Base-by-base conservation (phyloP, 78 protist species). In the Dictyostelium purpureum region DNA sequence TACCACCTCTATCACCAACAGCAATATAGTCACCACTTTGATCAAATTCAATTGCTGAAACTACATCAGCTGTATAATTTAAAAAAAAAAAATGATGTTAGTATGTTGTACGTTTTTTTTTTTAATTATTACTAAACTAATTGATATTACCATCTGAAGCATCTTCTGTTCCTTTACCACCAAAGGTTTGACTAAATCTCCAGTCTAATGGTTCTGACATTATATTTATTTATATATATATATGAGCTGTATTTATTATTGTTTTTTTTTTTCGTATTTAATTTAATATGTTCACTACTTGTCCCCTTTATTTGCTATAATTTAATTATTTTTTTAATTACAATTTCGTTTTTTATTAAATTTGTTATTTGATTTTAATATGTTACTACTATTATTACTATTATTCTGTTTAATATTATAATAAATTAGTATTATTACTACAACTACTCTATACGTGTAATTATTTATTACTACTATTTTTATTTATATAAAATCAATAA, bases 1-100 rank as follows among this genome's bases (percentile, higher is more conserved):
- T 96, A 1, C 99, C 99, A 16, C 99, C 99, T 24, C 83, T 65
- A 76, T 99, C 99, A 21, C 99, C 99, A 4, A 96, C 98, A 9
- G 99, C 99, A n/a, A 99, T 71, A 83, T 67, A 97, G 37, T 97
- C 95, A 52, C 99, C 99, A 6, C 87, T 76, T 18, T 89, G 71
- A 77, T 97, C 96, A 67, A 98, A 99, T 67, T 98, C 97, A 19
- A 98, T 97, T 18, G 99, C 87, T 2, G 98, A 94, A 37, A 99
- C 96, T 31, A 97, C 95, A 59, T 99, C 99, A 42, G 96, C 99
- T 97, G 76, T 24, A 40, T 12, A 35, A 21, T 67, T 10, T 4
- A 37, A 35, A 70, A 26, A 37, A 37, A 66, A 18, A 37, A 37
- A 37, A 37, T 33, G 35, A 66, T 33, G 26, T 66, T 66, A 66